These are phyloP conservation scores for Myrica gale DNA, from an alignment of 306 rosid species.

Conservation along the genomic window DNA sequence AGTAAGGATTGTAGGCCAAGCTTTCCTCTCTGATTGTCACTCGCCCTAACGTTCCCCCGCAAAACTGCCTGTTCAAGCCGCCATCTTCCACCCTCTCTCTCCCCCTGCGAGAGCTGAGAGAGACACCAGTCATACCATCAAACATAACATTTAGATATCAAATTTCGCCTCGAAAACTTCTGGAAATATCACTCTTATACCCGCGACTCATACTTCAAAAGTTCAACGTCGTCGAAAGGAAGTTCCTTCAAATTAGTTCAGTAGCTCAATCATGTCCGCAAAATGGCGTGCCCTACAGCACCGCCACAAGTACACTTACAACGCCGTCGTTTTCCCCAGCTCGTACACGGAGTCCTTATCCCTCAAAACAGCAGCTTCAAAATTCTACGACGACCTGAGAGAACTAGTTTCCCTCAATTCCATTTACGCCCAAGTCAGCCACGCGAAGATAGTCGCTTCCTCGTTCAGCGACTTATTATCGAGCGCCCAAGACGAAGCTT, in stretches of 20 bases:
- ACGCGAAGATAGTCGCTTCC: conserved; percentile 48
- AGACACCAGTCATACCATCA: not conserved
- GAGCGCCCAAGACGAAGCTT: conserved; percentile 29
- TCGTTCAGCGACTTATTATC: conserved; percentile 48
- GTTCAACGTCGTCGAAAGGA: too few species aligned
- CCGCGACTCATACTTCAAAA: not conserved
- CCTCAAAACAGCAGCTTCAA: conserved; percentile 22
- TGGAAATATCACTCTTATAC: not conserved
- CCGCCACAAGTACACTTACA: conserved; percentile 93
- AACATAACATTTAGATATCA: too few species aligned
- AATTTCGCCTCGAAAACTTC: too few species aligned
- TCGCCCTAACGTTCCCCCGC: not conserved
- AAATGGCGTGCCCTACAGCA: conserved; percentile 98
- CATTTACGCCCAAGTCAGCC: conserved; percentile 64
- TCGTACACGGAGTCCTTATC: conserved; percentile 45
- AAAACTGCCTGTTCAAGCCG: not conserved
- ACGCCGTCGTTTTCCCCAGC: conserved; percentile 67
- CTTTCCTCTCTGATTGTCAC: not conserved
- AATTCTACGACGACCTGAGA: conserved; percentile 44
- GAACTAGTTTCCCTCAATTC: conserved; percentile 52
- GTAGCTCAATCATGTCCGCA: conserved; percentile 63
- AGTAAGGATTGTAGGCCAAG: not conserved
- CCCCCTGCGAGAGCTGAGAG: not conserved
- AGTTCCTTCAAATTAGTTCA: not conserved
- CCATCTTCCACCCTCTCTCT: too few species aligned